Evolutionary conservation across 2,329 filamentous ascomycete genomes (phyloP), one percentile per base, ranked within the genome.

Genomic region (Scytalidium sp.): DNA sequence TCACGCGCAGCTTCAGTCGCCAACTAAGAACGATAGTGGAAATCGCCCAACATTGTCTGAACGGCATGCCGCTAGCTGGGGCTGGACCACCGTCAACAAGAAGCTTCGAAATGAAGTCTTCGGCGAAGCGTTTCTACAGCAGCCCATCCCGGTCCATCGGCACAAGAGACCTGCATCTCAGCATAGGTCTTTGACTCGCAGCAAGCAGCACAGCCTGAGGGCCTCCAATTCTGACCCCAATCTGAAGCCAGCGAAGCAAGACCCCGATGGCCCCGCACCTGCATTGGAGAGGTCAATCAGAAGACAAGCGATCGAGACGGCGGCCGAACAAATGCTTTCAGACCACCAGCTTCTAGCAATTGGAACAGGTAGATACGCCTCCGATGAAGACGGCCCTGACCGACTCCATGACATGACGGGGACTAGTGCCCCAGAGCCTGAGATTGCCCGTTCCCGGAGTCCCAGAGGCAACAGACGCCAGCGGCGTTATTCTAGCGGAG

Each of bases 11-110:
- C 46, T 50, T 19, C 54, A 56, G 21, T 50, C 53, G 10, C 54
- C 52, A 10, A 46, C 49, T 22, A 48, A 49, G n/a, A 42, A 53
- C 40, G 44, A 22, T 23, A 44, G 59, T 19, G 46, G 52, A 19
- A 57, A 53, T 19, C 61, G 76, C 19, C 76, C 77, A 3, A 65
- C 60, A 3, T 60, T 85, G 51, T 77, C 81, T 20, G 75, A 82
- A 41, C 73, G 79, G 19, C 75, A 78, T 60, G 78, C 81, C 7
- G 81, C 81, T 56, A 85, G 83, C 61, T 97, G 93, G 92, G 92
- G 93, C 7, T 90, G 91, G 15, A 97, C 92, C 0, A 92, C 87
- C 19, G 88, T 97, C 51, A 97, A 97, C 65, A 87, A 88, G 60
- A 84, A 86, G 51, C 71, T 97, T 36, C 86, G 92, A 52, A 93